Evolutionary conservation across 2,329 filamentous ascomycete genomes (phyloP).

Genomic region (Pseudogymnoascus pannorum): DNA sequence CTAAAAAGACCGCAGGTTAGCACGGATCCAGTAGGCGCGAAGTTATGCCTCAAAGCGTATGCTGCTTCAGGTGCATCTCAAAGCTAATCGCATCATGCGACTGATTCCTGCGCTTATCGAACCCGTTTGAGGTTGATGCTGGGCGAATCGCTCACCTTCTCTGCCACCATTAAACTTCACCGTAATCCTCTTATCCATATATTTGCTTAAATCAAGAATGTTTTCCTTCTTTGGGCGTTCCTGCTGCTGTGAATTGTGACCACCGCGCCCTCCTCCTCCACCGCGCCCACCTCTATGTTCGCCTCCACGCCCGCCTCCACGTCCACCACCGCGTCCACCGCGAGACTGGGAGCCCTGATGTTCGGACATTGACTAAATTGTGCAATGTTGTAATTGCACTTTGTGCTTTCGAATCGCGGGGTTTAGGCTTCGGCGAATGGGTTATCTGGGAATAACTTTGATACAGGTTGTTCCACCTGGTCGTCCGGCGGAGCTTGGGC

Average conservation of each 20-base stretch:
- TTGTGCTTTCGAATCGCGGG: slow-evolving; percentile 7
- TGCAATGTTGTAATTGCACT: slow-evolving; percentile 9
- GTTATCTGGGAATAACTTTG: slow-evolving; percentile 5
- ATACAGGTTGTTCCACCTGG: slow-evolving; percentile 2
- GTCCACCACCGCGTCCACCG: slow-evolving; percentile 33
- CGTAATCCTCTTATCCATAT: slow-evolving; percentile 91
- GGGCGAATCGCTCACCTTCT: slow-evolving; percentile 55
- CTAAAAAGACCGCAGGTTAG: slow-evolving; percentile 39
- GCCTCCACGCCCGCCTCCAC: slow-evolving; percentile 25
- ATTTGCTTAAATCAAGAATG: slow-evolving; percentile 89
- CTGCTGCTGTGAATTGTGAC: slow-evolving; percentile 37
- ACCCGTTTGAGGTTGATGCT: not conserved
- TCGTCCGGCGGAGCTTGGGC: slow-evolving; percentile 7
- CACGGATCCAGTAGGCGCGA: not conserved
- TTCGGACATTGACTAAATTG: slow-evolving; percentile 5
- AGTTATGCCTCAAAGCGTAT: not conserved
- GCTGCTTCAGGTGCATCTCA: not conserved
- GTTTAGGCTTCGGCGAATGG: slow-evolving; percentile 1
- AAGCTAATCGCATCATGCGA: not conserved
- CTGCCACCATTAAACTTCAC: slow-evolving; percentile 96
- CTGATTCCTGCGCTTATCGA: not conserved
- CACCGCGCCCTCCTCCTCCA: slow-evolving; percentile 41
- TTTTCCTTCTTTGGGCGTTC: slow-evolving; percentile 97
- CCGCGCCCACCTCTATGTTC: slow-evolving; percentile 37
- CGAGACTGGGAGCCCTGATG: slow-evolving; percentile 18